Conservation (phyloP, 2,329 filamentous ascomycete genomes). For the Colletotrichum navitas region DNA sequence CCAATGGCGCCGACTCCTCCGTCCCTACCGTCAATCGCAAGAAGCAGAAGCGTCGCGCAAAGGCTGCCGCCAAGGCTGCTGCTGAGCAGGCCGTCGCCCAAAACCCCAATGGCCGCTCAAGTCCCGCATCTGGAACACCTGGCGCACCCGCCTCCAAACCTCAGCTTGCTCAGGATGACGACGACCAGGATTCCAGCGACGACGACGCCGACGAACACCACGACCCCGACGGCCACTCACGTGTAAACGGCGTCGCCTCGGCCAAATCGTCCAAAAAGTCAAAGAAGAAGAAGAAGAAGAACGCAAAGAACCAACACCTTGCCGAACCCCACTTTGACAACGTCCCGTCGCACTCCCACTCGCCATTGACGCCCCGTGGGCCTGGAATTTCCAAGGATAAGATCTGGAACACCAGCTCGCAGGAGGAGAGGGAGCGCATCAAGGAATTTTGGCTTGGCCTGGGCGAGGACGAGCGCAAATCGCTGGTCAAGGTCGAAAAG, state of each 20-base stretch:
- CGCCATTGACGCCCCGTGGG: conserved; percentile 51
- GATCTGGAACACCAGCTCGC: conserved; percentile 97
- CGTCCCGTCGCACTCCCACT: conserved; percentile 42
- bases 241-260: conserved; percentile 49
- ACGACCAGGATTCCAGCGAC: conserved; percentile 68
- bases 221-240: conserved; percentile 52
- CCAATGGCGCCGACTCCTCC: conserved; percentile 46
- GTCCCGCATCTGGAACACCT: conserved; percentile 50
- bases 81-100: conserved; percentile 49
- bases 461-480: conserved; percentile 94
- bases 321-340: conserved; percentile 51
- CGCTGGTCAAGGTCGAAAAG: conserved; percentile 97
- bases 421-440: conserved; percentile 95
- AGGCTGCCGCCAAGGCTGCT: conserved; percentile 79
- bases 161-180: conserved; percentile 59
- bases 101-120: conserved; percentile 56
- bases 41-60: conserved; percentile 93
- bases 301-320: conserved; percentile 47
- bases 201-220: conserved; percentile 63
- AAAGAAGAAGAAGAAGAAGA: conserved; percentile 78
- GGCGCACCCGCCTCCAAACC: conserved; percentile 46
- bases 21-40: conserved; percentile 82
- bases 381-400: conserved; percentile 77
- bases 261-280: conserved; percentile 67
- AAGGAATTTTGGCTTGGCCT: conserved; percentile 98